Conservation (phyloP, 148 eudicot genomes). For the Drosera capensis region DNA sequence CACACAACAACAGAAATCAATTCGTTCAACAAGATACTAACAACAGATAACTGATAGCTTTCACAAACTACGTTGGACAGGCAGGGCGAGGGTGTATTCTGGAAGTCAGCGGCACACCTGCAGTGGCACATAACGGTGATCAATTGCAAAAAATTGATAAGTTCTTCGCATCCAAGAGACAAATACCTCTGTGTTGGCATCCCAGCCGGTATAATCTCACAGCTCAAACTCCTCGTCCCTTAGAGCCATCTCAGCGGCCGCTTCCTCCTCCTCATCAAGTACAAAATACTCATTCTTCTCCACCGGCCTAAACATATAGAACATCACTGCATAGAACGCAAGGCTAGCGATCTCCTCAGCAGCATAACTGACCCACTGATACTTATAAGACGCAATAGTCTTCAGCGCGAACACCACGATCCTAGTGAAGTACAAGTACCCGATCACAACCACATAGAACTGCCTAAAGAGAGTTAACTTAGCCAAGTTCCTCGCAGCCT, state of each 20-base stretch:
- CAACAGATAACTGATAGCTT: too few relatives aligned
- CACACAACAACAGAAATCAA: too few relatives aligned
- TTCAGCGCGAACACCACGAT: slow-evolving; percentile 19
- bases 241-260: slow-evolving; percentile 23
- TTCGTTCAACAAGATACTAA: too few relatives aligned
- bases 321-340: slow-evolving; percentile 24
- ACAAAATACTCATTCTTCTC: slow-evolving; percentile 28
- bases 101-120: too few relatives aligned
- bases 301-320: slow-evolving; percentile 26
- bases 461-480: slow-evolving; percentile 31
- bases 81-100: too few relatives aligned
- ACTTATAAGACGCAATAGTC: slow-evolving; percentile 21
- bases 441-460: slow-evolving; percentile 23
- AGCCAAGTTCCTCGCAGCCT: slow-evolving; percentile 30
- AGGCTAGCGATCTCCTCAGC: slow-evolving; percentile 25
- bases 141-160: too few relatives aligned
- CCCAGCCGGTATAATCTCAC: too few relatives aligned
- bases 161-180: too few relatives aligned
- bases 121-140: too few relatives aligned
- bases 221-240: slow-evolving; percentile 29
- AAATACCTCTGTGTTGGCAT: too few relatives aligned
- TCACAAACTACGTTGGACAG: too few relatives aligned
- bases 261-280: slow-evolving; percentile 35
- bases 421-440: slow-evolving; percentile 24
- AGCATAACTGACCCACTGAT: slow-evolving; percentile 29